Conservation (phyloP, 23 red algal species). For the Agarophyton chilense region DNA sequence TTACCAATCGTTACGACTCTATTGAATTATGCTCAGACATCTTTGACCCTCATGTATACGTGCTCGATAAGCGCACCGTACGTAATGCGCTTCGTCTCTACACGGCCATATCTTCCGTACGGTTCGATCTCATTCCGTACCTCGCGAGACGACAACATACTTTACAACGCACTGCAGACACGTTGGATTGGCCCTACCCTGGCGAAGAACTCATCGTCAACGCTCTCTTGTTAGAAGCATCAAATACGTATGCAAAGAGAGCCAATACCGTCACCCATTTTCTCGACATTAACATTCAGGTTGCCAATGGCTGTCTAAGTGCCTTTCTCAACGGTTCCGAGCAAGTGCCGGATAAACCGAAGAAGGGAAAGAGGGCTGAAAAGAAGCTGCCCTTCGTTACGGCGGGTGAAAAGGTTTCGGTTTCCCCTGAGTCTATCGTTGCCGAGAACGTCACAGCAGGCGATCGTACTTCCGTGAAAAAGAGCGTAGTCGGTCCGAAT, state of each 20-base stretch:
- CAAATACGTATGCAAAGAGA: conserved; percentile 24
- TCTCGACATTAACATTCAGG: background rate
- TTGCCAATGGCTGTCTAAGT: conserved; percentile 27
- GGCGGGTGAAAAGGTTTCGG: conserved; percentile 33
- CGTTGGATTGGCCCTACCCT: conserved; percentile 14
- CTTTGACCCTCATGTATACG: conserved; percentile 58
- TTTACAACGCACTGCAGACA: conserved; percentile 3
- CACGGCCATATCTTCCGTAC: conserved; percentile 46
- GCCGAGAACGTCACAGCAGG: conserved; percentile 19
- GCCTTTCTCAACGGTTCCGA: background rate
- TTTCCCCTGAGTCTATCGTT: conserved; percentile 45
- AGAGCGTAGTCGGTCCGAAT: conserved; percentile 46
- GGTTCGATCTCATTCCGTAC: conserved; percentile 63
- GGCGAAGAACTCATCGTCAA: conserved; percentile 27
- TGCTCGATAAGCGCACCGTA: conserved; percentile 21
- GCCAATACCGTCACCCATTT: conserved; percentile 44
- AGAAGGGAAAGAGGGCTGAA: conserved; percentile 43
- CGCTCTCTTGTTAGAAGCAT: background rate
- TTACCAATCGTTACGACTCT: conserved; percentile 27
- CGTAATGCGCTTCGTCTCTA: background rate
- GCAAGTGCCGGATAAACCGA: background rate
- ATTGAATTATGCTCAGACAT: conserved; percentile 49
- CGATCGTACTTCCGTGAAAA: conserved; percentile 63
- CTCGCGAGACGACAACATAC: conserved; percentile 56
- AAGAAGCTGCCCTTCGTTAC: conserved; percentile 2